Evolutionary conservation across 2,329 filamentous ascomycete genomes (phyloP).

Genomic region (Plenodomus lindquistii): DNA sequence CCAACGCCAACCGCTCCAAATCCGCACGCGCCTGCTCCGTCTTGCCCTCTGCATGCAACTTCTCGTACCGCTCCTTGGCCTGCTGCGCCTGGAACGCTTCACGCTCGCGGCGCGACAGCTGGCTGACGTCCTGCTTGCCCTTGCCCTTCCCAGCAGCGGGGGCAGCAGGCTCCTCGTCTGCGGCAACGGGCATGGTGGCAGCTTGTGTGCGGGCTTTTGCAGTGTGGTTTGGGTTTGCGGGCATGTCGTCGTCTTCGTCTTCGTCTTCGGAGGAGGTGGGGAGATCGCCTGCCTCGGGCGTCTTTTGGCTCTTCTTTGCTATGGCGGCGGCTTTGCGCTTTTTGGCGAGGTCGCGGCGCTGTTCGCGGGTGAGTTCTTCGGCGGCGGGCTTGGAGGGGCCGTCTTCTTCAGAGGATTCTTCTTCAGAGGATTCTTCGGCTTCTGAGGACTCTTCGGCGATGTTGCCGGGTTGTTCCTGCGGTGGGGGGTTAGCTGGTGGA

Average conservation of each 20-base stretch:
- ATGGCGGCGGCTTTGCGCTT: slow-evolving; percentile 89
- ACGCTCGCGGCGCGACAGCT: slow-evolving; percentile 69
- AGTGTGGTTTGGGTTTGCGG: slow-evolving; percentile 88
- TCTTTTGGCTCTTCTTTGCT: slow-evolving; percentile 70
- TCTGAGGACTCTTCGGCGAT: slow-evolving; percentile 53
- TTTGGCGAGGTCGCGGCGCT: slow-evolving; percentile 85
- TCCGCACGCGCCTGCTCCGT: slow-evolving; percentile 94
- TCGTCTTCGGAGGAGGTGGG: slow-evolving; percentile 71
- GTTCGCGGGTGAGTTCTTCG: slow-evolving; percentile 75
- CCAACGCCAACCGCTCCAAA: slow-evolving; percentile 77
- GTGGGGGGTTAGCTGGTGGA: slow-evolving; percentile 19
- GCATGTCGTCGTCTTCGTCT: slow-evolving; percentile 65
- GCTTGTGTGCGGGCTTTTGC: slow-evolving; percentile 71
- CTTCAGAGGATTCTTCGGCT: slow-evolving; percentile 50
- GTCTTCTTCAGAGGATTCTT: slow-evolving; percentile 49
- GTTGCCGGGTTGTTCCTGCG: slow-evolving; percentile 49
- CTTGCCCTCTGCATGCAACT: slow-evolving; percentile 91
- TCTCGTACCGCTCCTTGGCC: slow-evolving; percentile 87
- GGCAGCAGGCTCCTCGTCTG: slow-evolving; percentile 55
- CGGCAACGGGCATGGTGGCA: slow-evolving; percentile 50
- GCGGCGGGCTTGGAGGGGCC: slow-evolving; percentile 49
- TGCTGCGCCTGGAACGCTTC: slow-evolving; percentile 85
- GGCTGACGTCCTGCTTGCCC: slow-evolving; percentile 55
- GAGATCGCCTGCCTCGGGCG: slow-evolving; percentile 82
- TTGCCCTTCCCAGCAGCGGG: slow-evolving; percentile 58